Evolutionary conservation across 2,329 filamentous ascomycete species (phyloP).

Genomic region (Tolypocladium nubicola): DNA sequence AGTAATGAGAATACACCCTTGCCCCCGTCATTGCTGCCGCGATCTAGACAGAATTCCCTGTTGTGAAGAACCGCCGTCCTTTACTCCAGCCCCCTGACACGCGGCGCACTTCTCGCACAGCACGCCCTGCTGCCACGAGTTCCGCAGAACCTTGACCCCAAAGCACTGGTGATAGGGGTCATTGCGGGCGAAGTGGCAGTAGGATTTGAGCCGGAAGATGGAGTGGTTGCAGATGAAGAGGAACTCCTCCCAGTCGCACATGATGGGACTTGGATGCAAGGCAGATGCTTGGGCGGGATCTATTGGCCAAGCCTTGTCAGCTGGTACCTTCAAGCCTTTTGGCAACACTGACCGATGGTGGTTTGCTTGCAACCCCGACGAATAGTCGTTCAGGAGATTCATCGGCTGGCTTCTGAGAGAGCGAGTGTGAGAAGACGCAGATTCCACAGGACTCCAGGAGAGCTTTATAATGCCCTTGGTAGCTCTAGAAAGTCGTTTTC

Average conservation of each 20-base stretch:
- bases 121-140: slow-evolving; percentile 45
- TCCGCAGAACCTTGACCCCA: slow-evolving; percentile 53
- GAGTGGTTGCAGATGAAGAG: slow-evolving; percentile 55
- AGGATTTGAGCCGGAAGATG: slow-evolving; percentile 47
- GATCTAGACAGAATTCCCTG: neutral
- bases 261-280: slow-evolving; percentile 21
- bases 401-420: neutral
- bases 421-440: neutral
- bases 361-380: neutral
- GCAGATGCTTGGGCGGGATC: neutral
- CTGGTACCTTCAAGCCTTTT: too few species aligned
- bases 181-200: slow-evolving; percentile 68
- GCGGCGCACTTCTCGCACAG: slow-evolving; percentile 38
- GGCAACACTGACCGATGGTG: neutral
- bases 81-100: neutral
- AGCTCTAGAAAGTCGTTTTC: neutral
- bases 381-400: neutral
- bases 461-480: neutral
- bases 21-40: neutral
- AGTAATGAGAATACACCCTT: neutral
- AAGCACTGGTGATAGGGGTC: slow-evolving; percentile 60
- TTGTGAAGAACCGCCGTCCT: neutral
- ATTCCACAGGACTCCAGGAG: neutral
- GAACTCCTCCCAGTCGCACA: slow-evolving; percentile 66
- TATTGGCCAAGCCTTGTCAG: neutral